phyloP scores from a whole-genome alignment of 176 grass and related monocot genomes.

The Dendrocalamus sinicus region DNA sequence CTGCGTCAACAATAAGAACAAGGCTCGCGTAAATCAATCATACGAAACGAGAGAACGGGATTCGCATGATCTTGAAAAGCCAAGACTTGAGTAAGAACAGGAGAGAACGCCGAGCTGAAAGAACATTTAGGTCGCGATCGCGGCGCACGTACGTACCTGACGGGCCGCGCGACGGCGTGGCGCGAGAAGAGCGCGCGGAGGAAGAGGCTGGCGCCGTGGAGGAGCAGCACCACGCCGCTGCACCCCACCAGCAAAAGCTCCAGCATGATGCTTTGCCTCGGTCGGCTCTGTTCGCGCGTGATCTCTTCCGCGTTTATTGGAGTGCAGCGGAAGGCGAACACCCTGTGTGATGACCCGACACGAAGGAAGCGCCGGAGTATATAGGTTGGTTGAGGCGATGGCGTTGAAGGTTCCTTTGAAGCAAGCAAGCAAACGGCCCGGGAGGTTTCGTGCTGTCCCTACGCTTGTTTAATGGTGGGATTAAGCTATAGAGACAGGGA shows the following conservation, averaged over 20 bases:
- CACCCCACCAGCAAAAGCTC: slow-evolving; percentile 54
- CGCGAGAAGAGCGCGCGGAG: slow-evolving; percentile 51
- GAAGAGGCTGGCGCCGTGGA: slow-evolving; percentile 63
- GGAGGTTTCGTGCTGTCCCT: not conserved
- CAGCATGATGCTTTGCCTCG: slow-evolving; percentile 22
- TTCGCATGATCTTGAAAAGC: not conserved
- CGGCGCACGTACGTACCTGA: slow-evolving; percentile 25
- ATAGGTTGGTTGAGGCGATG: not conserved
- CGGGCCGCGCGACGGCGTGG: slow-evolving; percentile 45
- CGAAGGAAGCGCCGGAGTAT: not conserved
- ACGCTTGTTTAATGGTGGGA: not conserved
- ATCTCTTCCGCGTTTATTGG: not conserved
- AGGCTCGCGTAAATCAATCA: not conserved
- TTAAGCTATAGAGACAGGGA: not conserved
- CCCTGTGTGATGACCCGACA: not conserved
- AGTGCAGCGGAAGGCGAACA: not conserved
- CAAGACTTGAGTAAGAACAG: not conserved
- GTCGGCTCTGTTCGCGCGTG: not conserved
- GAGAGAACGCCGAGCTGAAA: no score
- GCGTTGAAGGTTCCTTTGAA: not conserved
- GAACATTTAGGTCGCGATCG: no score
- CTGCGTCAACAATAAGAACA: not conserved
- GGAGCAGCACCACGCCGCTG: slow-evolving; percentile 58
- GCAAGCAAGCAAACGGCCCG: not conserved
- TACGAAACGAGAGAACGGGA: not conserved